Evolutionary conservation across 2,329 filamentous ascomycete genomes (phyloP), one percentile per base, ranked within the genome.

Genomic region (Trichoderma guizhouense): DNA sequence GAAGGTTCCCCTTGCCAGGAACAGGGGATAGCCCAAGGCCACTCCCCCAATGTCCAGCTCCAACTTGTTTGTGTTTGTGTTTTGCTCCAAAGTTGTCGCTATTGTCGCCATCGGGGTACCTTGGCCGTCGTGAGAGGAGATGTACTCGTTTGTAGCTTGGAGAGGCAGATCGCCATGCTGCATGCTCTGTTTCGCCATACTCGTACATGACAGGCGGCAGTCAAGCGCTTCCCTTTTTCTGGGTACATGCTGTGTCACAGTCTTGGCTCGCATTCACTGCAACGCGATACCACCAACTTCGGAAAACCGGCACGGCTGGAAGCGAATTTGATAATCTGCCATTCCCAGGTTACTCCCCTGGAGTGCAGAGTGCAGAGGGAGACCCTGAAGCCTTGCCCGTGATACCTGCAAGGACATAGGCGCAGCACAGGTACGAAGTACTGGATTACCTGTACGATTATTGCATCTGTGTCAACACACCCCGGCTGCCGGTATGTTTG

Each of bases 271-370:
- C 65, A 58, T 47, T 60, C 26, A 14, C n/a, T 68, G 65, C 66
- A 69, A 69, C 55, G 28, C 43, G 18, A 53, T n/a, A 26, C 57
- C 57, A 51, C 66, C 66, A 28, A 28, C 28, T 34, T 34, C 66
- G 66, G 66, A 69, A 62, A 69, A 62, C n/a, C 66, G 66, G 66
- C 66, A 69, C 66, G 66, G 21, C 66, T 61, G 30, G 26, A 43
- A 24, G n/a, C 14, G 51, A 58, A 28, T 57, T 43, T 69, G 28
- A 53, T 69, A 51, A 53, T 32, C 57, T 28, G 57, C 15, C 30
- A 62, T 53, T 53, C 28, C 47, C 57, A 51, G 28, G 14, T 21
- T 39, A 51, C 24, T n/a, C 39, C 57, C 57, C 43, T 62, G 57
- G 39, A 53, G 28, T 30, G 28, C 28, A 28, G 28, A 28, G 28